Conservation (phyloP, 2,329 filamentous ascomycete species). For the Calonectria ilicicola region DNA sequence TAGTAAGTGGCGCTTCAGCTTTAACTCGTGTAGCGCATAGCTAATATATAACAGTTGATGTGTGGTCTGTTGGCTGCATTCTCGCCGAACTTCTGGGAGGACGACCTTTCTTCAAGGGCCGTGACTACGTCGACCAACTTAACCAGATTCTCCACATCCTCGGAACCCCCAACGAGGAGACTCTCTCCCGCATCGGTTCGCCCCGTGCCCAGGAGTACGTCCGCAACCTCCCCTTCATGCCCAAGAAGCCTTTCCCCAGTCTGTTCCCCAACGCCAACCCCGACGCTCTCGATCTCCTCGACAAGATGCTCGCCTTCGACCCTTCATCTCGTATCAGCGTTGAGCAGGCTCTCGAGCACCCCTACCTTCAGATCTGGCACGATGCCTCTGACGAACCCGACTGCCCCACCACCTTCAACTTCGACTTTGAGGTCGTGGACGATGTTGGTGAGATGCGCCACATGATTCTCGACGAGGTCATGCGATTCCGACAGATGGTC, state of each 20-base stretch:
- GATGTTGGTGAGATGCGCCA: slow-evolving; percentile 95
- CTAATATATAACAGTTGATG: slow-evolving; percentile 79
- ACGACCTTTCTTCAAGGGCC: slow-evolving; percentile 98
- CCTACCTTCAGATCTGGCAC: slow-evolving; percentile 98
- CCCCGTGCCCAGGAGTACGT: slow-evolving; percentile 98
- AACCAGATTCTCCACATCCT: slow-evolving; percentile 99
- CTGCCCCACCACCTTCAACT: slow-evolving; percentile 96
- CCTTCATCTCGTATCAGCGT: slow-evolving; percentile 93
- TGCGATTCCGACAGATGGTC: slow-evolving; percentile 79
- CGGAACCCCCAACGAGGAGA: slow-evolving; percentile 96
- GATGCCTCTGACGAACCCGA: slow-evolving; percentile 95
- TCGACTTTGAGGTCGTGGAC: slow-evolving; percentile 97
- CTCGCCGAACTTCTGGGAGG: slow-evolving; percentile 95
- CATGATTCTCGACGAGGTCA: slow-evolving; percentile 97
- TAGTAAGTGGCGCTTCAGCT: slow-evolving; percentile 74
- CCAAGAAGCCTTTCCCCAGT: slow-evolving; percentile 88
- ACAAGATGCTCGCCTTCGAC: slow-evolving; percentile 98
- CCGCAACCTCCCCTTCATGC: slow-evolving; percentile 93
- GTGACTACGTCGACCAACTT: slow-evolving; percentile 98
- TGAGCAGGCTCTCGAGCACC: slow-evolving; percentile 95
- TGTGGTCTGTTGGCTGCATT: slow-evolving; percentile 99
- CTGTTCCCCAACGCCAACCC: slow-evolving; percentile 97
- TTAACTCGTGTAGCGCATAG: neutral
- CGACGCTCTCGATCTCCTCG: slow-evolving; percentile 92
- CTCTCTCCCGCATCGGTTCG: slow-evolving; percentile 91